Evolutionary conservation across 2,329 filamentous ascomycete genomes (phyloP).

Genomic region (Sporothrix luriei): DNA sequence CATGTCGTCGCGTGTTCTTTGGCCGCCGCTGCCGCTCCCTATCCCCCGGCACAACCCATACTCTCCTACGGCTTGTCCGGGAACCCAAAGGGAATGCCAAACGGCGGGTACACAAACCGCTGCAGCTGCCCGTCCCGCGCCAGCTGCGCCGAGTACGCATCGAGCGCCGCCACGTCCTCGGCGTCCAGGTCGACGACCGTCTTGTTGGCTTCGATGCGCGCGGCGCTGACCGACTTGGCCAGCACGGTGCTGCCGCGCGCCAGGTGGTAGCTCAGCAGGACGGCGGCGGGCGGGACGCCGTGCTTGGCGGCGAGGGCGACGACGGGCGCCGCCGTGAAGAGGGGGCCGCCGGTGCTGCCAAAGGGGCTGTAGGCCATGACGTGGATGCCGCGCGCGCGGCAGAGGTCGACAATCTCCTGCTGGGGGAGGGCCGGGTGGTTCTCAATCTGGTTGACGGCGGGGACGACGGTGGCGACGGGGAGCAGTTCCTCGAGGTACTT

Average conservation of each 20-base stretch:
- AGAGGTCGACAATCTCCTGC: conserved; percentile 70
- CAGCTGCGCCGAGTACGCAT: conserved; percentile 58
- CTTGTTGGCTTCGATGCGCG: conserved; percentile 70
- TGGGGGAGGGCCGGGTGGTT: conserved; percentile 73
- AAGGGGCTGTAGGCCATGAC: conserved; percentile 73
- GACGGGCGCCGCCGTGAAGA: conserved; percentile 64
- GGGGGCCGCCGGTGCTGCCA: conserved; percentile 64
- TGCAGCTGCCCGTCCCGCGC: conserved; percentile 55
- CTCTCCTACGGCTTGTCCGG: conserved; percentile 60
- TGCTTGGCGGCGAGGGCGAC: conserved; percentile 67
- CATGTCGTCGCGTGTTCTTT: not conserved
- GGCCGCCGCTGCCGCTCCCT: too few relatives aligned
- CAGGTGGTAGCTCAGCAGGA: conserved; percentile 73
- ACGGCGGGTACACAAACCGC: conserved; percentile 69
- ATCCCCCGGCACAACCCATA: too few relatives aligned
- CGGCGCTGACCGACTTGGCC: conserved; percentile 70
- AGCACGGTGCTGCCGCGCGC: conserved; percentile 70
- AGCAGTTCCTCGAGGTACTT: conserved; percentile 60
- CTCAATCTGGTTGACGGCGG: conserved; percentile 73
- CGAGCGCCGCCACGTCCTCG: conserved; percentile 61
- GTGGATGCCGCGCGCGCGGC: conserved; percentile 68
- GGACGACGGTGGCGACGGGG: conserved; percentile 55
- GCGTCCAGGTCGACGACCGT: conserved; percentile 66
- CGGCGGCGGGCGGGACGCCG: conserved; percentile 60
- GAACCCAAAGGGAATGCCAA: conserved; percentile 70